Base-by-base conservation (phyloP, 805 yeast genomes). In the Kockiozyma suomiensis region DNA sequence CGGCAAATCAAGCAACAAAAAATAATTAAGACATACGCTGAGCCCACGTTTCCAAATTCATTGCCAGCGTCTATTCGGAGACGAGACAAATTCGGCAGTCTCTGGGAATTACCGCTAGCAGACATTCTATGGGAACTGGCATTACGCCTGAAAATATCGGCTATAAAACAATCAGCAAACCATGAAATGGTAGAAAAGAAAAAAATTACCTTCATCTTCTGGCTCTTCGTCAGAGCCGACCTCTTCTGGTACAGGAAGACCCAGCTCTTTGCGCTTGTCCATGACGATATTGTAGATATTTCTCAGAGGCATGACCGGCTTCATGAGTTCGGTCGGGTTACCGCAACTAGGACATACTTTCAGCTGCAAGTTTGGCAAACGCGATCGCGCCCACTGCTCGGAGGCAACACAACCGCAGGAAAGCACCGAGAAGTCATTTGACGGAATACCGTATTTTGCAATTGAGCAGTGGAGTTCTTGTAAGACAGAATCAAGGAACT, bases 371-470 rank as follows among this genome's bases (percentile, higher is more conserved):
- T 60, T 50, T 19, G 64, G 66, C 33, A 62, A 50, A 5, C 66
- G 51, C 13, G 66, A 55, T 15, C 66, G 42, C 0, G 66, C 66
- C 66, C 66, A 62, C 37, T 62, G 66, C 30, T 62, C 66, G 15
- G 66, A 62, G 13, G 66, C 66, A 12, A 62, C 56, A 54, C 66
- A 62, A 3, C 66, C 66, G 33, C 66, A 62, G 4, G 66, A 62
- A 12, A 62, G 56, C 12, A 54, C 59, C 30, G 66, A 62, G 28
- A 62, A 60, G 48, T 62, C 66, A 35, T 52, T 62, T 17, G 54
- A 48, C 21, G 66, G 65, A 13, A 59, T 56, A 40, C 64, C 66
- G 45, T 62, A 62, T 48, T 56, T 60, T n/a, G 66, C 57, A 38
- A 62, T 62, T 15, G 66, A 54, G 35, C 66, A 62, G 33, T 62